These are phyloP conservation scores for Tuber borchii DNA, from an alignment of 495 filamentous ascomycete genomes.

Conservation along the genomic window DNA sequence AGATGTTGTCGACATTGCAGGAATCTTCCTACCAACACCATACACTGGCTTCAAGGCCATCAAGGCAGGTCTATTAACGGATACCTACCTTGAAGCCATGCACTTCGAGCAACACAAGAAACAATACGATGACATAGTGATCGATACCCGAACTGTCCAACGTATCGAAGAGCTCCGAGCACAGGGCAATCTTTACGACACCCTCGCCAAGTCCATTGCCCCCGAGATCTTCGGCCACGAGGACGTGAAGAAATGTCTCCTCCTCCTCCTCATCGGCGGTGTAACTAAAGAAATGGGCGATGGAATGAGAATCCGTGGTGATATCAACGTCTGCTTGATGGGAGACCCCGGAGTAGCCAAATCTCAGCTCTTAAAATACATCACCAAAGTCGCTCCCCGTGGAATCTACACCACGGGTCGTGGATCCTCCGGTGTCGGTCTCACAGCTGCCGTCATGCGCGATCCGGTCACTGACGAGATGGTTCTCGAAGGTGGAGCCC, in stretches of 20 bases:
- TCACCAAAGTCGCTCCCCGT: constrained; percentile 93
- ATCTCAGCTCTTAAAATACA: constrained; percentile 95
- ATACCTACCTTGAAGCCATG: constrained; percentile 94
- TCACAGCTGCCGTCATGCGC: constrained; percentile 96
- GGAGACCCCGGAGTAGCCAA: constrained; percentile 99
- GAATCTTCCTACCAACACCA: constrained; percentile 92
- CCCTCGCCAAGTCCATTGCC: constrained; percentile 87
- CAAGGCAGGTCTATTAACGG: constrained; percentile 85
- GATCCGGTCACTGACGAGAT: constrained; percentile 98
- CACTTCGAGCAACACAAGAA: constrained; percentile 93
- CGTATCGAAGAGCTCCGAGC: constrained; percentile 74
- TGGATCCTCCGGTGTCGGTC: constrained; percentile 90
- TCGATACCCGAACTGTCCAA: constrained; percentile 66
- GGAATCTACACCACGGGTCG: constrained; percentile 97
- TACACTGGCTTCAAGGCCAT: constrained; percentile 98
- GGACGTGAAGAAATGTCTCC: constrained; percentile 95
- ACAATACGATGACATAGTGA: constrained; percentile 73
- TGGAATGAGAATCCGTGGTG: constrained; percentile 95
- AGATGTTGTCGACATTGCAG: constrained; percentile 85
- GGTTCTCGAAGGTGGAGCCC: constrained; percentile 92
- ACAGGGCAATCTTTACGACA: constrained; percentile 88
- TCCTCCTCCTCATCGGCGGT: constrained; percentile 89
- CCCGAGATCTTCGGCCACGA: constrained; percentile 95
- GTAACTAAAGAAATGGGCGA: constrained; percentile 97
- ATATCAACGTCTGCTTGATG: constrained; percentile 98